Conservation (phyloP, 257 asterid genomes). For the Sherardia arvensis region DNA sequence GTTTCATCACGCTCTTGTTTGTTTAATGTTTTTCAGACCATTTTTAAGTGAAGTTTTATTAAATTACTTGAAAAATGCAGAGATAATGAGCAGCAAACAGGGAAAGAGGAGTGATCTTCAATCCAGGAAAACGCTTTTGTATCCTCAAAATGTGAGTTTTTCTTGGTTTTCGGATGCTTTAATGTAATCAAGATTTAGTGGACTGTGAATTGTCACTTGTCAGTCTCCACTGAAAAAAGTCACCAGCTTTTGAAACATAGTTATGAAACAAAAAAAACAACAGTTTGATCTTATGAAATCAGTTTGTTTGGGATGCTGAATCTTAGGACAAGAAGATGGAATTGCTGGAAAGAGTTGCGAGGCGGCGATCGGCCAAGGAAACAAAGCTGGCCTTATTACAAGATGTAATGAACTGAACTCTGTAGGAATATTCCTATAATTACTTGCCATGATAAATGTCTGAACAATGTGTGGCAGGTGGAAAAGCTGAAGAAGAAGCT, state of each 20-base stretch:
- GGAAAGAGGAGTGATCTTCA: neutral
- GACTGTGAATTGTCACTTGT: slow-evolving; percentile 15
- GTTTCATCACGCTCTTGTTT: neutral
- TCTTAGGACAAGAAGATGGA: slow-evolving; percentile 41
- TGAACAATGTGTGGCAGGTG: slow-evolving; percentile 36
- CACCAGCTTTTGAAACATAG: slow-evolving; percentile 5
- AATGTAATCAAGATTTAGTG: slow-evolving; percentile 5
- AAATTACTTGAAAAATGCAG: neutral
- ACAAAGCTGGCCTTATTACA: slow-evolving; percentile 61
- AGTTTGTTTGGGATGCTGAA: slow-evolving; percentile 11
- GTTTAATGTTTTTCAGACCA: neutral
- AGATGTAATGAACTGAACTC: slow-evolving; percentile 37
- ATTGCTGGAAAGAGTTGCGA: slow-evolving; percentile 27
- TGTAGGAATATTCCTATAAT: neutral
- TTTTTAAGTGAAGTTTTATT: neutral
- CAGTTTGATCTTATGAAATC: neutral
- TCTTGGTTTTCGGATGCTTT: slow-evolving; percentile 8
- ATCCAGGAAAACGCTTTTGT: slow-evolving; percentile 15
- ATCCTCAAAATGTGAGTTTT: slow-evolving; percentile 19
- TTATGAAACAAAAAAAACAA: neutral
- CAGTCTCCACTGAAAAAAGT: slow-evolving; percentile 14
- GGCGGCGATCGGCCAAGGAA: slow-evolving; percentile 42
- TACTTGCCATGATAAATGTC: neutral
- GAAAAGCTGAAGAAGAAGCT: slow-evolving; percentile 82
- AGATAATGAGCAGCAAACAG: slow-evolving; percentile 17